Evolutionary conservation across 2,329 filamentous ascomycete genomes (phyloP).

Genomic region (Fusarium tuaranense): DNA sequence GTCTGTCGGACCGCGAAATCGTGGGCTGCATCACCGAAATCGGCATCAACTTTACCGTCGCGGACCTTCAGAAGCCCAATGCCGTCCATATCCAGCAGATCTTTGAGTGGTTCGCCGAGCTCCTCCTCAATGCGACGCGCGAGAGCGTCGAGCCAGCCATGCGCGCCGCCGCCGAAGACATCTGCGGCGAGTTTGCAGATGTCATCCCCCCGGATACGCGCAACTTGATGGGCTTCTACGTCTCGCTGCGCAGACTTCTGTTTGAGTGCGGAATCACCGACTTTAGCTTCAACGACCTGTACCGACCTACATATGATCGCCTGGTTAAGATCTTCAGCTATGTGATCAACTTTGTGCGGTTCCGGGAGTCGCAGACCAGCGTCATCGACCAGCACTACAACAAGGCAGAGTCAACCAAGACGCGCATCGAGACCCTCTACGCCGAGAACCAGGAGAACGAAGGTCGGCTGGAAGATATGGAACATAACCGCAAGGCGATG

Average conservation of each 20-base stretch:
- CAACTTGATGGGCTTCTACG: constrained; percentile 96
- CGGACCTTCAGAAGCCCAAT: constrained; percentile 93
- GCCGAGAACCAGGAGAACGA: constrained; percentile 90
- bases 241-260: constrained; percentile 82
- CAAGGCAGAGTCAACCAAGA: constrained; percentile 86
- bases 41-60: constrained; percentile 86
- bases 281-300: constrained; percentile 92
- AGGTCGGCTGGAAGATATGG: constrained; percentile 82
- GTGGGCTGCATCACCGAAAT: constrained; percentile 98
- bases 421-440: constrained; percentile 87
- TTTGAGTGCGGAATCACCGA: constrained; percentile 92
- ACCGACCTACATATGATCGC: constrained; percentile 89
- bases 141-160: constrained; percentile 96
- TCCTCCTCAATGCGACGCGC: constrained; percentile 92
- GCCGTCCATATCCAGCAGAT: constrained; percentile 96
- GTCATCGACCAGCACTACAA: constrained; percentile 96
- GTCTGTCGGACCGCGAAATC: constrained; percentile 79
- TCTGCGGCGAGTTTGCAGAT: constrained; percentile 86
- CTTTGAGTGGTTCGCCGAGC: constrained; percentile 96
- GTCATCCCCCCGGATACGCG: constrained; percentile 88
- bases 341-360: constrained; percentile 98
- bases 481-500: constrained; percentile 81
- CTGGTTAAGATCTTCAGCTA: constrained; percentile 97
- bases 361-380: constrained; percentile 90
- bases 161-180: constrained; percentile 88